Conservation (phyloP, 2,329 filamentous ascomycete genomes). For the Pseudofabraea citricarpa region DNA sequence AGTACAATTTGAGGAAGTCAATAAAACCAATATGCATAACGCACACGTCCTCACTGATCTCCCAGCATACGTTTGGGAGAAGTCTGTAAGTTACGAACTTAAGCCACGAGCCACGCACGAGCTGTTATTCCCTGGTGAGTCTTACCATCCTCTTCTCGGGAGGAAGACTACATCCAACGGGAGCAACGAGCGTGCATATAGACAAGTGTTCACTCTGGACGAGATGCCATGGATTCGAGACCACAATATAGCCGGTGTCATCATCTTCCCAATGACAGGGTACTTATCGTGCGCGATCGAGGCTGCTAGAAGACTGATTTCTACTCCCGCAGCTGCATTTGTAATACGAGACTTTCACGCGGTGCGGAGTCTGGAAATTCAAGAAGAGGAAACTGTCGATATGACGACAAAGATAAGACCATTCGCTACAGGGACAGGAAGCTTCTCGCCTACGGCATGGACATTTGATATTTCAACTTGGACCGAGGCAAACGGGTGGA, state of each 20-base stretch:
- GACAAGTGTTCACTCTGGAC: conserved; percentile 22
- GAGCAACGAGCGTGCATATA: conserved; percentile 19
- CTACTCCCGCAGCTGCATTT: too few species aligned
- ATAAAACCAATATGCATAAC: not conserved
- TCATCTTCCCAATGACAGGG: conserved; percentile 23
- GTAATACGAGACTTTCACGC: too few species aligned
- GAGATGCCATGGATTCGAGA: conserved; percentile 35
- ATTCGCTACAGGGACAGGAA: too few species aligned
- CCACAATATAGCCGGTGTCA: conserved; percentile 22
- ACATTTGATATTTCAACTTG: too few species aligned
- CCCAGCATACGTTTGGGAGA: not conserved
- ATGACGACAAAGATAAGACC: too few species aligned
- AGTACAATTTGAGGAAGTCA: not conserved
- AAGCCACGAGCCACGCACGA: not conserved
- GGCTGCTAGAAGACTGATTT: too few species aligned
- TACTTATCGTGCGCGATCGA: conserved; percentile 26
- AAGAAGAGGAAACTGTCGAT: too few species aligned
- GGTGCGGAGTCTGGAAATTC: too few species aligned
- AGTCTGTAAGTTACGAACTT: not conserved
- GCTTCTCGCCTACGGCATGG: too few species aligned
- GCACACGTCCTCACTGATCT: not conserved
- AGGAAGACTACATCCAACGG: conserved; percentile 12
- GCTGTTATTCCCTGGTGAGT: conserved; percentile 28
- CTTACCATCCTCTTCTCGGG: conserved; percentile 46
- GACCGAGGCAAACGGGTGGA: too few species aligned